A percentile compares a stretch with the other conserved stretches of the same genome.
Evolutionary conservation across 345 rosid species (phyloP).

Genomic region (Populus deltoides): DNA sequence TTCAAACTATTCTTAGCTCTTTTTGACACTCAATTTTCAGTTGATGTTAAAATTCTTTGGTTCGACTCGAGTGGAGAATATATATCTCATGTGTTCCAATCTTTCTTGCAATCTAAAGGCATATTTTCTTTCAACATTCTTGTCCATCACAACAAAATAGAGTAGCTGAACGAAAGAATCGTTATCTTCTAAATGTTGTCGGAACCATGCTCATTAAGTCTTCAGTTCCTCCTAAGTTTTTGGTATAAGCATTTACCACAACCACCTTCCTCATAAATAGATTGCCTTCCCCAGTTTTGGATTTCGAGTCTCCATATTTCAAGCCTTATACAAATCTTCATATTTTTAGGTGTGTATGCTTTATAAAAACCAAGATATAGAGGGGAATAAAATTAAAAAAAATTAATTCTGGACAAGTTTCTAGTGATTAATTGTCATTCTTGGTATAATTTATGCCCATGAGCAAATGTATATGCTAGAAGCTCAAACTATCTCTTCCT

Average conservation of each 20-base stretch:
- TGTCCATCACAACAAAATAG: background rate
- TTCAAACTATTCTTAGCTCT: background rate
- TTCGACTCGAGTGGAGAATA: background rate
- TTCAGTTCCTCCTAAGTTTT: background rate
- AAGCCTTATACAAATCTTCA: background rate
- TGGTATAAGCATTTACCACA: background rate
- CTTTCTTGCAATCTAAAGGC: background rate
- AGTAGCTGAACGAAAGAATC: background rate
- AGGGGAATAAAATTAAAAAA: too few relatives aligned
- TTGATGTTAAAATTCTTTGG: background rate
- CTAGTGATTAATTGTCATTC: conserved; percentile 20
- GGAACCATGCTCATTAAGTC: background rate
- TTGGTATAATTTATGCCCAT: conserved; percentile 19
- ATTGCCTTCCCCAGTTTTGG: background rate
- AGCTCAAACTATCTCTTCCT: background rate
- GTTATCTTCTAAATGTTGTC: background rate
- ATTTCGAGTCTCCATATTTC: background rate
- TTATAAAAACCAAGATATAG: too few relatives aligned
- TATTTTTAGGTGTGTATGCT: background rate
- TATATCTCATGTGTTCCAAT: background rate
- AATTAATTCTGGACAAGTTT: too few relatives aligned
- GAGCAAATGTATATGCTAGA: background rate
- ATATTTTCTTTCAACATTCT: background rate
- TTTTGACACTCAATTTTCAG: background rate
- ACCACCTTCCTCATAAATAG: background rate